phyloP scores from a whole-genome alignment of 768 basidiomycete genomes.

The Kwoniella heveanensis region DNA sequence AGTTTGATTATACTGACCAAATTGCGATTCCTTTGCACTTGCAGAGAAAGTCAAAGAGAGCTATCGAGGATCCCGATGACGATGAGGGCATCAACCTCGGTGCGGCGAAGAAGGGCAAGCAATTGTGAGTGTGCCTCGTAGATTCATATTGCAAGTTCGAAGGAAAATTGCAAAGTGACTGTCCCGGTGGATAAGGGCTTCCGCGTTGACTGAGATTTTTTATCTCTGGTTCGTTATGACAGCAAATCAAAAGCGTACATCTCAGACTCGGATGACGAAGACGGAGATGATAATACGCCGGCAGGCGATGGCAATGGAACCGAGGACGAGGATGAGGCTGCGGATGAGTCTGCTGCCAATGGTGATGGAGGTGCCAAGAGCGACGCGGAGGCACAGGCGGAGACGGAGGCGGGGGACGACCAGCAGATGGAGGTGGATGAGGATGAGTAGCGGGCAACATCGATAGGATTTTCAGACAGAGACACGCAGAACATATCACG shows the following conservation, averaged over 20 bases:
- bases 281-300: slow-evolving; percentile 6
- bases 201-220: not conserved
- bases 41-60: slow-evolving; percentile 49
- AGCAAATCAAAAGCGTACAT: slow-evolving; percentile 89
- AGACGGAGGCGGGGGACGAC: not conserved
- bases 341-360: slow-evolving; percentile 1
- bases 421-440: slow-evolving; percentile 12
- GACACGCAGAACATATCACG: no score
- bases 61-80: slow-evolving; percentile 45
- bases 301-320: not conserved
- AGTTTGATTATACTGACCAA: no score
- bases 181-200: not conserved
- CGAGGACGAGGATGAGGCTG: slow-evolving; percentile 1
- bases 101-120: slow-evolving; percentile 28
- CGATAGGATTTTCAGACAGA: not conserved
- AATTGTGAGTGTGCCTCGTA: slow-evolving; percentile 25
- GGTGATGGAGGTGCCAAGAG: slow-evolving; percentile 3
- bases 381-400: not conserved
- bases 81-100: slow-evolving; percentile 35
- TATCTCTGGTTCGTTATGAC: slow-evolving; percentile 9
- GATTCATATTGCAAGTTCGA: not conserved
- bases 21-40: slow-evolving; percentile 1
- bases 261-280: slow-evolving; percentile 74
- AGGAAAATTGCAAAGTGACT: not conserved
- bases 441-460: not conserved